phyloP scores from a whole-genome alignment of 2,329 filamentous ascomycete genomes.

The Exophiala sp. region DNA sequence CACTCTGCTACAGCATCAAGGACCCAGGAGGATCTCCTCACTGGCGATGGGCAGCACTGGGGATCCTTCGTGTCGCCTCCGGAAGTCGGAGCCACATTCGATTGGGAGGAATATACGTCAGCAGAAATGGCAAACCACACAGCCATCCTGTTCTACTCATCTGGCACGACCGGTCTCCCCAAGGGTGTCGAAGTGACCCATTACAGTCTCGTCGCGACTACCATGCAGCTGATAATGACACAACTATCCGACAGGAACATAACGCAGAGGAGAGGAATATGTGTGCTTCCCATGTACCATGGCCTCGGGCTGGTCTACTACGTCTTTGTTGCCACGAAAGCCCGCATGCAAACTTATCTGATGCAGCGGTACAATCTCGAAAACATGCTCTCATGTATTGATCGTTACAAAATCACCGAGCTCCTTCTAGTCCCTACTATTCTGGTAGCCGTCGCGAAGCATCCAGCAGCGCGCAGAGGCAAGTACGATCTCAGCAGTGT shows the following conservation, averaged over 20 bases:
- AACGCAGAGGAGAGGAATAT: not conserved
- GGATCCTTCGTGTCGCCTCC: conserved; percentile 43
- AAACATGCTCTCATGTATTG: conserved; percentile 39
- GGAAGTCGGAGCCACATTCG: conserved; percentile 34
- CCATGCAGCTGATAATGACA: conserved; percentile 36
- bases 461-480: conserved; percentile 53
- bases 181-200: conserved; percentile 52
- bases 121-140: conserved; percentile 39
- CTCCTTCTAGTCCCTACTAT: conserved; percentile 49
- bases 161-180: conserved; percentile 51
- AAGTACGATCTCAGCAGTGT: conserved; percentile 45
- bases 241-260: conserved; percentile 8
- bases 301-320: conserved; percentile 13
- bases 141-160: conserved; percentile 50
- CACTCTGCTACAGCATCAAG: not conserved
- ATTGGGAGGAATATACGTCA: conserved; percentile 31
- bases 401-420: conserved; percentile 46
- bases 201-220: conserved; percentile 48
- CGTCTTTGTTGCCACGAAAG: conserved; percentile 51
- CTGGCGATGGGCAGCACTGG: conserved; percentile 16
- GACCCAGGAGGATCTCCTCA: not conserved
- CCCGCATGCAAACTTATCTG: conserved; percentile 66
- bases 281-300: conserved; percentile 16
- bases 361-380: conserved; percentile 40
- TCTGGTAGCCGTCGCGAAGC: conserved; percentile 32